A percentile compares a stretch with the other conserved stretches of the same genome.
Evolutionary conservation across 2,329 filamentous ascomycete species (phyloP).

Genomic region (Exophiala alcalophila): DNA sequence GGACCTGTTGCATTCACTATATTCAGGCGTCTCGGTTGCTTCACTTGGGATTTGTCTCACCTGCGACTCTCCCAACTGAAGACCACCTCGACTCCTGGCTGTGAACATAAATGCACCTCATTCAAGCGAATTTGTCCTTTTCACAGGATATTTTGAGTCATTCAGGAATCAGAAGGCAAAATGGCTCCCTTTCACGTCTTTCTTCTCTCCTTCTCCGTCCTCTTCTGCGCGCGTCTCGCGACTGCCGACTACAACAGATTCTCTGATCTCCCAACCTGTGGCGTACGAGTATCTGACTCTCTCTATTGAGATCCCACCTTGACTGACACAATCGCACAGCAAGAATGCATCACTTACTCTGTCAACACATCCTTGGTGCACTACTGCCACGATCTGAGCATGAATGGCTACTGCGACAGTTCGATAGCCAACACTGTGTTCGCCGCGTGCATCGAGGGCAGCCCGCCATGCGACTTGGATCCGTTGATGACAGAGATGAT

Average conservation of each 20-base stretch:
- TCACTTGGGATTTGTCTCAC: too few relatives aligned
- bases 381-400: neutral
- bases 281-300: conserved; percentile 6
- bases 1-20: too few relatives aligned
- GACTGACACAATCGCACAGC: conserved; percentile 2
- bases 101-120: too few relatives aligned
- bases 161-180: too few relatives aligned
- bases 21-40: too few relatives aligned
- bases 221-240: neutral
- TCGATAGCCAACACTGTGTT: neutral
- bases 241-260: neutral
- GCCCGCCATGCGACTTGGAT: neutral
- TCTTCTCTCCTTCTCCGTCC: neutral
- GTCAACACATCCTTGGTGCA: conserved; percentile 5
- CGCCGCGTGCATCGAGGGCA: conserved; percentile 1
- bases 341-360: conserved; percentile 5
- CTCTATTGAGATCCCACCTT: neutral
- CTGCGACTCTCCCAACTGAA: too few relatives aligned
- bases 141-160: too few relatives aligned
- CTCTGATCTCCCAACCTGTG: conserved; percentile 7
- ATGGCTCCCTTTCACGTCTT: too few relatives aligned
- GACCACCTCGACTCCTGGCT: too few relatives aligned
- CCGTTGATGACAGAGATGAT: conserved; percentile 1
- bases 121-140: too few relatives aligned
- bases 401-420: conserved; percentile 3